Conservation (phyloP, 768 basidiomycete species). For the Amanita subjunquillea region DNA sequence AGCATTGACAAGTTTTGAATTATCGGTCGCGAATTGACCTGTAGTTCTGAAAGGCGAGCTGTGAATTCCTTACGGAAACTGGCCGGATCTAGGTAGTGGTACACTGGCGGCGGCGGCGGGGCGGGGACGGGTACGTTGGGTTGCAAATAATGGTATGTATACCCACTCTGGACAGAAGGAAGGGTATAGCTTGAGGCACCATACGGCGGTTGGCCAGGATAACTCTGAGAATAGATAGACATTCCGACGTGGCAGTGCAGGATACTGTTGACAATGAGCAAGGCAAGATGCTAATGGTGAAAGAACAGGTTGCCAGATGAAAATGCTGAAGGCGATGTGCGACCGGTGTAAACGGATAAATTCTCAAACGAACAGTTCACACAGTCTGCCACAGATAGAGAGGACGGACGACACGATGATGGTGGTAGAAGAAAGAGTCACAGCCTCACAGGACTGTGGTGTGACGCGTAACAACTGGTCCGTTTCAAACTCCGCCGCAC, state of each 20-base stretch:
- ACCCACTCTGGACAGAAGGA: conserved; percentile 27
- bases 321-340: conserved; percentile 12
- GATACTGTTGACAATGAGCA: background rate
- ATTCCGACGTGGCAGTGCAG: conserved; percentile 20
- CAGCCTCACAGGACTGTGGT: background rate
- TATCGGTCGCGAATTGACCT: conserved; percentile 89
- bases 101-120: conserved; percentile 21
- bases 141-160: conserved; percentile 30
- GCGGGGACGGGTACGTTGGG: conserved; percentile 28
- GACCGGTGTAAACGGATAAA: conserved; percentile 16
- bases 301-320: conserved; percentile 17
- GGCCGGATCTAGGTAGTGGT: conserved; percentile 48
- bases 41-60: conserved; percentile 66
- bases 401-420: conserved; percentile 27
- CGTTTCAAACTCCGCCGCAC: conserved; percentile 21
- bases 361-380: conserved; percentile 32
- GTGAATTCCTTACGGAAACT: conserved; percentile 74
- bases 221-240: conserved; percentile 56
- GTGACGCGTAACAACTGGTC: conserved; percentile 12
- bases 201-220: conserved; percentile 51
- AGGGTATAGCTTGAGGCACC: conserved; percentile 34
- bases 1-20: conserved; percentile 90
- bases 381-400: conserved; percentile 33
- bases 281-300: conserved; percentile 1
- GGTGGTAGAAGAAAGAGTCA: conserved; percentile 23